Base-by-base conservation (phyloP, 352 stramenopile genomes). In the Phytophthora citrophthora region DNA sequence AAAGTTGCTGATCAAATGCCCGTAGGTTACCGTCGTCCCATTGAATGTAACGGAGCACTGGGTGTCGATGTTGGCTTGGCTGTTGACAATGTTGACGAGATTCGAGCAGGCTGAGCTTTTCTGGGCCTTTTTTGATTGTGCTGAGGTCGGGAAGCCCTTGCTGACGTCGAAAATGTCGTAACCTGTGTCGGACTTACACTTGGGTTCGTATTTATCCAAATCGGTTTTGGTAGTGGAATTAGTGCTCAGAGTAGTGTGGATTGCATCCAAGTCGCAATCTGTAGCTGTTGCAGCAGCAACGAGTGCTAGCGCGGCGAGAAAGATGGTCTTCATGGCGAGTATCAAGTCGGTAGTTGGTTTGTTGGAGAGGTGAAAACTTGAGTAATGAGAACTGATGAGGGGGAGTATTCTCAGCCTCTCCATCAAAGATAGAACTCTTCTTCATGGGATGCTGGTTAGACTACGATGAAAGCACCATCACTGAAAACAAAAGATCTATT, bases 61-160 rank as follows among this genome's bases (percentile, higher is more conserved):
- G 18, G 74, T 86, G 41, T 79, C 43, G 46, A 68, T 46, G 71
- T 90, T 90, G 20, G 68, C 74, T 26, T 72, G 58, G 32, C 74
- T 38, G 45, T 75, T 89, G 64, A 90, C 73, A 32, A 84, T 47
- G 62, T 90, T 90, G 63, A 88, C 61, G 16, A 77, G 74, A 9
- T 67, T 69, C 5, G 76, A 76, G 54, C 79, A 86, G 29, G 60
- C 69, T 20, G 54, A 49, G 41, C 70, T 79, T 20, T 47, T 51
- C 40, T 85, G 77, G 38, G 82, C 58, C 32, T 66, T 66, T 29
- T 24, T 13, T 70, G 43, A 6, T 47, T 44, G 64, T 51, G 40
- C 74, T 46, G 0, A 63, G 0, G 73, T 86, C 0, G 79, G 79
- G 63, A 88, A 89, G 29, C 29, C 29, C 5, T 34, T 23, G 2